Base-by-base conservation (phyloP, 495 filamentous ascomycete species). In the Glarea lozoyensis region DNA sequence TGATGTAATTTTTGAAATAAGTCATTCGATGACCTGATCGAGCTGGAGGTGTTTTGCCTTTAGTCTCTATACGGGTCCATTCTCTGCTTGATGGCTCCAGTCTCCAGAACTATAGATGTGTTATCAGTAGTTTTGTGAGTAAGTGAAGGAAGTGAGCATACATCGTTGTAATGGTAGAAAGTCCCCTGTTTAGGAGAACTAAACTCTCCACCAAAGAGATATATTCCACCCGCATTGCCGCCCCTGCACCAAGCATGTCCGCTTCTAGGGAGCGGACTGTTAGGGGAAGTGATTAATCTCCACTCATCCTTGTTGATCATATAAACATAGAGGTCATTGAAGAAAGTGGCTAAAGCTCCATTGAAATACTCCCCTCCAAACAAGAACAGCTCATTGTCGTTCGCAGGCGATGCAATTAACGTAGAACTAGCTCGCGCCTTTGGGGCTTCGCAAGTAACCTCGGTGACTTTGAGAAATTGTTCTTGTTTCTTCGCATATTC, bases 111-210 rank as follows among this genome's bases (percentile, higher is more conserved):
- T 56, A 23, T 16, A 9, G n/a, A 22, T 2, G 32, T 33, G 29
- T 46, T 12, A 49, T 20, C 25, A 13, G 3, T 20, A 5, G 2
- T n/a, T 5, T 1, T 18, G 3, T 0, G 46, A 16, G 10, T 35
- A 11, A 13, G 27, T 6, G 23, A 17, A 18, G 5, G 15, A 20
- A 5, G 20, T 11, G 5, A 39, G n/a, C 43, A 40, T 23, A 48
- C 48, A 46, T 96, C 92, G 60, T 94, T 94, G 66, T 98, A 98
- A 54, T 98, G 92, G 57, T 98, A 96, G 59, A 98, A 98, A 1
- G 90, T 98, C 3, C 92, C 92, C 60, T 98, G 92, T 55, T 96
- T 98, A 1, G 92, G 92, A 7, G 72, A 80, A 2, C 76, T 84
- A 48, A 76, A 75, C 48, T 76, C 68, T 53, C 90, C 92, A 53